Evolutionary conservation across 2,329 filamentous ascomycete species (phyloP).

Genomic region (Botryotinia calthae): DNA sequence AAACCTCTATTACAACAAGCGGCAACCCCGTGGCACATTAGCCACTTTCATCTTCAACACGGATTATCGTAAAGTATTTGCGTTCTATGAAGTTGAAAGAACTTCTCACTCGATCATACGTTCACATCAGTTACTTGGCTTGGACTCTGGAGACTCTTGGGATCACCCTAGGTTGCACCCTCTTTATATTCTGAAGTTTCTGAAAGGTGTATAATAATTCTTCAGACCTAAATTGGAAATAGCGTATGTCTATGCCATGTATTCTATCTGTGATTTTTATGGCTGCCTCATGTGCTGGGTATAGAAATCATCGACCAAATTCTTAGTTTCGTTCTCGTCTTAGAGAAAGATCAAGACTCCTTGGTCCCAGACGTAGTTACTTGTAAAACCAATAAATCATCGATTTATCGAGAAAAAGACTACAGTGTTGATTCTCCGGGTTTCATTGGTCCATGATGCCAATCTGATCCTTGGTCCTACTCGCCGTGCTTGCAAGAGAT

Average conservation of each 20-base stretch:
- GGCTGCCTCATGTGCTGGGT: neutral
- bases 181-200: neutral
- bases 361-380: neutral
- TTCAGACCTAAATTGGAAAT: neutral
- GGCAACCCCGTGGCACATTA: neutral
- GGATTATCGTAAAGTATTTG: neutral
- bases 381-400: neutral
- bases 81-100: neutral
- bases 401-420: neutral
- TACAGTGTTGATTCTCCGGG: neutral
- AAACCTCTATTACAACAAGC: neutral
- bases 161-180: neutral
- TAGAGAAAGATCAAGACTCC: neutral
- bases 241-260: accelerated
- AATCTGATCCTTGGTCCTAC: neutral
- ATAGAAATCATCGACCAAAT: neutral
- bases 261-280: neutral
- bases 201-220: neutral
- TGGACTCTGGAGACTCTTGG: neutral
- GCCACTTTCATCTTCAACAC: neutral
- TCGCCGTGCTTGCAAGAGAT: accelerated
- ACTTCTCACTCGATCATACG: neutral
- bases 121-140: neutral
- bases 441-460: neutral
- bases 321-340: neutral